Percentiles rank a stretch among this genome's conserved stretches.
These are phyloP conservation scores for Carex cristatella DNA, from an alignment of 176 grass and related monocot species.

Conservation along the genomic window DNA sequence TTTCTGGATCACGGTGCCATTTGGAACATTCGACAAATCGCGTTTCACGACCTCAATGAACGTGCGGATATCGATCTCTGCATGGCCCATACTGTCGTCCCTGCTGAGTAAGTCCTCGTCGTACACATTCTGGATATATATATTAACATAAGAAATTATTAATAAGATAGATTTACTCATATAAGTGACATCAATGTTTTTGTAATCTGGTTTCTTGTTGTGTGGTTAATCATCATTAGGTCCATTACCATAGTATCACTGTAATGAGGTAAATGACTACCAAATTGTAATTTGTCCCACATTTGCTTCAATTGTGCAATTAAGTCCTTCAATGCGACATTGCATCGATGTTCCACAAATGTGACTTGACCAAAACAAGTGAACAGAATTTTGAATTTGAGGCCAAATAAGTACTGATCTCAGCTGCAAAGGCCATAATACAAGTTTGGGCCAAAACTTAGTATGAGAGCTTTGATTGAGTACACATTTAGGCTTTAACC, in stretches of 20 bases:
- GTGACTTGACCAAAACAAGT: background rate
- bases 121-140: constrained; percentile 47
- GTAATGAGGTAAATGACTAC: background rate
- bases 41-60: constrained; percentile 40
- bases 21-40: constrained; percentile 43
- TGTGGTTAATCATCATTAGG: background rate
- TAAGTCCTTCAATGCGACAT: background rate
- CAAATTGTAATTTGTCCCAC: background rate
- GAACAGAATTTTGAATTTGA: background rate
- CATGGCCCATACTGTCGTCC: constrained; percentile 72
- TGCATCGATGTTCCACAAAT: background rate
- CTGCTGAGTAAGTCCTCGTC: constrained; percentile 58
- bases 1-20: constrained; percentile 39
- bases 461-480: background rate
- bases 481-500: background rate
- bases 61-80: constrained; percentile 51
- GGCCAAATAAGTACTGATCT: background rate
- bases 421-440: background rate
- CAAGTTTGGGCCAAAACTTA: background rate
- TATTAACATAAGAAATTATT: background rate
- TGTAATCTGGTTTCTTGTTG: background rate
- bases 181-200: background rate
- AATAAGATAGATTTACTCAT: background rate
- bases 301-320: background rate
- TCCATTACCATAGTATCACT: background rate